These are phyloP conservation scores for Aspergillus bertholletiae DNA, from an alignment of 495 filamentous ascomycete genomes.

Conservation along the genomic window DNA sequence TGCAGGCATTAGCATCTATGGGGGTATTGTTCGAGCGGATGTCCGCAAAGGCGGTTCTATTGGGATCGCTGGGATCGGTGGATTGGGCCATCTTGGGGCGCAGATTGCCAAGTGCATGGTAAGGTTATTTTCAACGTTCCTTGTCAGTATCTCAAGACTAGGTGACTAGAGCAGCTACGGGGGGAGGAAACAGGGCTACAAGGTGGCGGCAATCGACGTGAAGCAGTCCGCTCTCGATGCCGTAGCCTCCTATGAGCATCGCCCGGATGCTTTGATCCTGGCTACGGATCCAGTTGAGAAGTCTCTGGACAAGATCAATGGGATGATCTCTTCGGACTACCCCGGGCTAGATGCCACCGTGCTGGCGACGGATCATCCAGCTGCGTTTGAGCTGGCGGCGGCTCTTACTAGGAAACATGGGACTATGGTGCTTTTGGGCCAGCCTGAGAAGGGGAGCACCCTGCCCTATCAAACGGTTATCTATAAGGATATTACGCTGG, in stretches of 20 bases:
- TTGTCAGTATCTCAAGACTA: too few relatives aligned
- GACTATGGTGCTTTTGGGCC: slow-evolving; percentile 12
- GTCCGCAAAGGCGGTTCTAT: slow-evolving; percentile 11
- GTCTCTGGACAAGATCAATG: slow-evolving; percentile 2
- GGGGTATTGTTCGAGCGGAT: slow-evolving; percentile 6
- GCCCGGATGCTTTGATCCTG: slow-evolving; percentile 4
- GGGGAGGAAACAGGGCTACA: slow-evolving; percentile 18
- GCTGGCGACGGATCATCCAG: slow-evolving; percentile 7
- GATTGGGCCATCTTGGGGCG: slow-evolving; percentile 24
- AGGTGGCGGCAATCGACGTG: slow-evolving; percentile 17
- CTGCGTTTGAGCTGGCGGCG: slow-evolving; percentile 10
- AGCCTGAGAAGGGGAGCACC: slow-evolving; percentile 10
- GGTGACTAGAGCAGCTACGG: too few relatives aligned
- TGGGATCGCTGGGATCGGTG: slow-evolving; percentile 22
- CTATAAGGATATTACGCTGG: slow-evolving; percentile 11
- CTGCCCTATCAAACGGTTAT: slow-evolving; percentile 7
- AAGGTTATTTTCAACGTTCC: background rate
- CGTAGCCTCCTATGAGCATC: slow-evolving; percentile 3
- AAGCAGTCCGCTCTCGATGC: slow-evolving; percentile 7
- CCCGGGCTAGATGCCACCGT: slow-evolving; percentile 11
- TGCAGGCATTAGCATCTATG: slow-evolving; percentile 29
- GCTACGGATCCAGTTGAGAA: slow-evolving; percentile 6
- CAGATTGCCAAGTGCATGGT: slow-evolving; percentile 23
- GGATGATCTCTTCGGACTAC: background rate
- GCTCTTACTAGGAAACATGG: slow-evolving; percentile 12